Evolutionary conservation across 2,329 filamentous ascomycete genomes (phyloP), one percentile per base, ranked within the genome.

Genomic region (Massarina eburnea): DNA sequence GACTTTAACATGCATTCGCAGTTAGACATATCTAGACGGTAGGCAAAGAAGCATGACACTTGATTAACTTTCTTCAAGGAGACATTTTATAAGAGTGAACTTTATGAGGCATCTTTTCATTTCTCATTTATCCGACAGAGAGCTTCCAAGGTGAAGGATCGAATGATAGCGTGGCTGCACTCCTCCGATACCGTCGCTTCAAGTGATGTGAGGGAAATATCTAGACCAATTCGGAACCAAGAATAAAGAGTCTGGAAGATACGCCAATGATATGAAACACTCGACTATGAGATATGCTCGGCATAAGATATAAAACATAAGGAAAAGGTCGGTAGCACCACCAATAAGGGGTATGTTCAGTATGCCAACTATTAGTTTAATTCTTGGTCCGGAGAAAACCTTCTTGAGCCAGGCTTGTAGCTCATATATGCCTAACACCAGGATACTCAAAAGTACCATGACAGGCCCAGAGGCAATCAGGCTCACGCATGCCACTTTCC

Each of bases 241-340:
- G 21, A 52, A 58, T 1, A 52, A 52, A 5, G 46, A 46, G 10
- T 49, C 44, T 2, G 51, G 57, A n/a, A 58, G 48, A 27, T 54
- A 39, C 1, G 46, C 34, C 1, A 62, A 34, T 8, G 41, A 45
- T 5, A 57, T 43, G 40, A 62, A 57, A 29, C 54, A 53, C 33
- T 60, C 59, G 4, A 58, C 49, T 1, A 58, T 30, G 7, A 62
- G 38, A 17, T 49, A 58, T 1, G 52, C 38, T 12, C 52, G 26
- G 24, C 35, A 43, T 17, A 43, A 30, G 14, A 49, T 4, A 27
- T 52, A 57, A 5, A 51, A 39, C 6, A 41, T 17, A 3, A 29
- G 55, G 53, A 24, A 54, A 53, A 20, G 56, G 42, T 8, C 55
- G 54, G 8, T 58, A 58, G 34, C 44, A 26, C 10, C 24, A 7